These are phyloP conservation scores for Yamadazyma atmosphaerica DNA, from an alignment of 1,139 yeast species.

Conservation along the genomic window DNA sequence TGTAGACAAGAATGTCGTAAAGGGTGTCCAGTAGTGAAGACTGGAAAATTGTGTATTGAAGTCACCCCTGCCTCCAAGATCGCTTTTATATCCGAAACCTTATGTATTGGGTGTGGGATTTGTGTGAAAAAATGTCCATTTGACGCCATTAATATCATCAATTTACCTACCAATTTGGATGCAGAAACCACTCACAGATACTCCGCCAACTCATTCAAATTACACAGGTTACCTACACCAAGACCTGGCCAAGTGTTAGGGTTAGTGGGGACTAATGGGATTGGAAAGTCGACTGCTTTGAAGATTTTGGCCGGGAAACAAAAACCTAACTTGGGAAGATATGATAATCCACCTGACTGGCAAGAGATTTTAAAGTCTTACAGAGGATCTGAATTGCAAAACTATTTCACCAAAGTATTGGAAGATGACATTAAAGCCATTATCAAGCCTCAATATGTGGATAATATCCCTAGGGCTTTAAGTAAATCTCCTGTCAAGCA, in stretches of 20 bases:
- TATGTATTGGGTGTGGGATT: slow-evolving; percentile 99
- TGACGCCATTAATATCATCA: slow-evolving; percentile 93
- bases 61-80: slow-evolving; percentile 88
- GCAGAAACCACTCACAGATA: slow-evolving; percentile 93
- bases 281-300: slow-evolving; percentile 97
- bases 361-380: slow-evolving; percentile 85
- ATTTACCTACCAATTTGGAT: slow-evolving; percentile 92
- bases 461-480: slow-evolving; percentile 93
- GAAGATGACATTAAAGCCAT: slow-evolving; percentile 94
- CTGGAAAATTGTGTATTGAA: slow-evolving; percentile 97
- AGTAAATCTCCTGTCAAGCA: slow-evolving; percentile 81
- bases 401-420: slow-evolving; percentile 87
- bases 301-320: slow-evolving; percentile 98
- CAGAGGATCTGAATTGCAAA: slow-evolving; percentile 97
- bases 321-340: slow-evolving; percentile 93
- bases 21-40: slow-evolving; percentile 95
- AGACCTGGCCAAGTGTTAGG: slow-evolving; percentile 99
- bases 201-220: slow-evolving; percentile 95
- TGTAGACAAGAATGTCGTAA: slow-evolving; percentile 98
- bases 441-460: slow-evolving; percentile 97
- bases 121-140: slow-evolving; percentile 98
- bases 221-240: slow-evolving; percentile 96
- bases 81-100: slow-evolving; percentile 91
- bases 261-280: slow-evolving; percentile 98
- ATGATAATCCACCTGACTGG: slow-evolving; percentile 97